Evolutionary conservation across 768 basidiomycete genomes (phyloP).

Genomic region (Chiua virens): DNA sequence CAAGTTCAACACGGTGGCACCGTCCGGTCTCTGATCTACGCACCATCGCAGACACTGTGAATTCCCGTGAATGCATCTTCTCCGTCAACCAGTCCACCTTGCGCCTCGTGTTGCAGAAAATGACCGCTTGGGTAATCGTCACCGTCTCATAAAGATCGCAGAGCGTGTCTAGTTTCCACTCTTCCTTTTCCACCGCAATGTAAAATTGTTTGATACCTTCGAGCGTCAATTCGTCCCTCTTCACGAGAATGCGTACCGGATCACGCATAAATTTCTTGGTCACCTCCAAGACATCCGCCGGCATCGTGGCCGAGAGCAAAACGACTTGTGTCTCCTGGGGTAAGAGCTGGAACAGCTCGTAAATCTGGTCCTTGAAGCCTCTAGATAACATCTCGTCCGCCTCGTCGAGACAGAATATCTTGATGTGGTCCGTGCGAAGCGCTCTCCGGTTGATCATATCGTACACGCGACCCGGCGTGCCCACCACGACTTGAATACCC

Average conservation of each 20-base stretch:
- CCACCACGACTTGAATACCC: slow-evolving; percentile 87
- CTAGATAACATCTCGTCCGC: slow-evolving; percentile 99
- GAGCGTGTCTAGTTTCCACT: slow-evolving; percentile 98
- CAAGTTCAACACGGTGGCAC: slow-evolving; percentile 7
- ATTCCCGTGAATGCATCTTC: slow-evolving; percentile 95
- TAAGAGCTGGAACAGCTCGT: slow-evolving; percentile 97
- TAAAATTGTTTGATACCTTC: slow-evolving; percentile 99
- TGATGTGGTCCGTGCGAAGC: slow-evolving; percentile 84
- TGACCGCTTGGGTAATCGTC: slow-evolving; percentile 98
- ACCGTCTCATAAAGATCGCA: slow-evolving; percentile 99
- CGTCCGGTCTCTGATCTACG: slow-evolving; percentile 25
- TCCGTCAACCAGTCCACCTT: slow-evolving; percentile 99
- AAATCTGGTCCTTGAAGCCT: slow-evolving; percentile 99
- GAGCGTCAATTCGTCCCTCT: slow-evolving; percentile 96
- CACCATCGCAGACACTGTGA: slow-evolving; percentile 97
- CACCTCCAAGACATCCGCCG: slow-evolving; percentile 94
- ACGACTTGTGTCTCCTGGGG: slow-evolving; percentile 97
- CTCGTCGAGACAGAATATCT: slow-evolving; percentile 92
- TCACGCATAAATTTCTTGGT: slow-evolving; percentile 99
- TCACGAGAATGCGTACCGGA: slow-evolving; percentile 95
- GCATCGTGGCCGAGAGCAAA: slow-evolving; percentile 96
- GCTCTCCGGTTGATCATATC: slow-evolving; percentile 98
- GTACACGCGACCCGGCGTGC: slow-evolving; percentile 93
- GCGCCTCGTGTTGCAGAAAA: slow-evolving; percentile 98
- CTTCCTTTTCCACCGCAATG: slow-evolving; percentile 99